A percentile compares a stretch with the other conserved stretches of the same genome.
phyloP scores from a whole-genome alignment of 164 flowering plant species.

The Tetrastigma voinierianum region DNA sequence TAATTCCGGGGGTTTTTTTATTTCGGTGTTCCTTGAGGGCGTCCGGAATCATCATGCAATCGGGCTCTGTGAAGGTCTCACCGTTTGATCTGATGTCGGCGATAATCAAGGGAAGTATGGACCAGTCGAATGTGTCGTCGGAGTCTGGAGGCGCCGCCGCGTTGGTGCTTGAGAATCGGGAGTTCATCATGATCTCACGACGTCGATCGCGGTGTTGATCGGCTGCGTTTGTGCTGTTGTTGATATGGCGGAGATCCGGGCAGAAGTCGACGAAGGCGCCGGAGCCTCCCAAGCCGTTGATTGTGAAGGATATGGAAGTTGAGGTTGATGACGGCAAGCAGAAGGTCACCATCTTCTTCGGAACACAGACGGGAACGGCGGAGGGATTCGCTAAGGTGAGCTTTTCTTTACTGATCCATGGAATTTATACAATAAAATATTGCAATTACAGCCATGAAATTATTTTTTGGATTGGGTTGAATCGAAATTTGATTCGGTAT shows the following conservation, averaged over 20 bases:
- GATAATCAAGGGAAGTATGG: slow-evolving; percentile 46
- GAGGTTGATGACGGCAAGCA: slow-evolving; percentile 76
- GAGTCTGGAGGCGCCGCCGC: slow-evolving; percentile 28
- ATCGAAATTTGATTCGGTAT: no score
- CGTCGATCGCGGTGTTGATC: slow-evolving; percentile 75
- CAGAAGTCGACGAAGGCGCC: slow-evolving; percentile 23
- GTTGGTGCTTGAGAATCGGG: slow-evolving; percentile 53
- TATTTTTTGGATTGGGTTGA: not conserved
- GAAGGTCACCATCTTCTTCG: slow-evolving; percentile 86
- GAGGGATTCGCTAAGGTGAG: slow-evolving; percentile 98
- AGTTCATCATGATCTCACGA: slow-evolving; percentile 64
- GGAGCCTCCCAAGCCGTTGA: slow-evolving; percentile 44
- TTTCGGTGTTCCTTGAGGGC: not conserved
- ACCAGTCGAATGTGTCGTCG: slow-evolving; percentile 37
- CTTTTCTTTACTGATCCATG: not conserved
- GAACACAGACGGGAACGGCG: slow-evolving; percentile 97
- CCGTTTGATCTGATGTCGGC: slow-evolving; percentile 70
- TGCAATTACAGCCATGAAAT: not conserved
- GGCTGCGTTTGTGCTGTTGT: slow-evolving; percentile 58
- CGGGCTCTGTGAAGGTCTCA: slow-evolving; percentile 49
- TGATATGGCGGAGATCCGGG: slow-evolving; percentile 61
- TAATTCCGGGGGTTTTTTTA: not conserved
- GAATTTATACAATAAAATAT: no score
- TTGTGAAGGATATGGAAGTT: slow-evolving; percentile 44
- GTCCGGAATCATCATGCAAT: slow-evolving; percentile 18